A percentile compares a stretch with the other conserved stretches of the same genome.
Evolutionary conservation across 208 protist genomes (phyloP).

Genomic region (Trypanosoma scelopori): DNA sequence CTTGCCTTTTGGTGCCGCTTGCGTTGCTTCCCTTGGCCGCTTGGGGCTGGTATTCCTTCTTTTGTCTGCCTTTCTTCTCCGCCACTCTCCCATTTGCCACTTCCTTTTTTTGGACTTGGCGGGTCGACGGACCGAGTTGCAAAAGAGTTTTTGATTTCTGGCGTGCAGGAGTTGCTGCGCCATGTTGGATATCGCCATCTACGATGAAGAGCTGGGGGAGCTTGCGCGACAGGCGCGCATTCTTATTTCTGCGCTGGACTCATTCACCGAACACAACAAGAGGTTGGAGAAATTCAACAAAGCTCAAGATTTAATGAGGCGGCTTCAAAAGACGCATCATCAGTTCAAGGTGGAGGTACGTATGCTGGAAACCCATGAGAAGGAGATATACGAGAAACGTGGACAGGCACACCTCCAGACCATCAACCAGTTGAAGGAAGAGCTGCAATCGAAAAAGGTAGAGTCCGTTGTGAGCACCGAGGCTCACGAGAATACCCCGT

Average conservation of each 20-base stretch:
- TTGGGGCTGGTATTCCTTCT: too few species aligned
- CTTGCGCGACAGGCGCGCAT: constrained; percentile 47
- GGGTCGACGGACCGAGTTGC: too few species aligned
- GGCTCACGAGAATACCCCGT: constrained; percentile 9
- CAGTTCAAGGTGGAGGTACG: constrained; percentile 66
- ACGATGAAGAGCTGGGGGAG: constrained; percentile 64
- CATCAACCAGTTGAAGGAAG: constrained; percentile 20
- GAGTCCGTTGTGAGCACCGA: constrained; percentile 13
- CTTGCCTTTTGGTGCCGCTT: too few species aligned
- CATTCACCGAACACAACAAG: constrained; percentile 8
- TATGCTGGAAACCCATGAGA: constrained; percentile 39
- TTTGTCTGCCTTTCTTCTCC: too few species aligned
- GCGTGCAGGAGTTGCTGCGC: not conserved
- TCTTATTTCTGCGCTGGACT: constrained; percentile 26
- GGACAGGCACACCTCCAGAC: constrained; percentile 12
- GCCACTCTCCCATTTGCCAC: too few species aligned
- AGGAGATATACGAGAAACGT: constrained; percentile 29
- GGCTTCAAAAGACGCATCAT: constrained; percentile 45
- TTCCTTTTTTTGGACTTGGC: too few species aligned
- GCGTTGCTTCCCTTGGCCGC: too few species aligned
- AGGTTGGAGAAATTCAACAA: constrained; percentile 25
- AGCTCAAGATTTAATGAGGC: constrained; percentile 44
- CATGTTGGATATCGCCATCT: constrained; percentile 50
- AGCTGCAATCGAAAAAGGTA: constrained; percentile 27
- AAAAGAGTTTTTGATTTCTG: too few species aligned